Evolutionary conservation across 1,284 basidiomycete genomes (phyloP).

Genomic region (Irpex sp.): DNA sequence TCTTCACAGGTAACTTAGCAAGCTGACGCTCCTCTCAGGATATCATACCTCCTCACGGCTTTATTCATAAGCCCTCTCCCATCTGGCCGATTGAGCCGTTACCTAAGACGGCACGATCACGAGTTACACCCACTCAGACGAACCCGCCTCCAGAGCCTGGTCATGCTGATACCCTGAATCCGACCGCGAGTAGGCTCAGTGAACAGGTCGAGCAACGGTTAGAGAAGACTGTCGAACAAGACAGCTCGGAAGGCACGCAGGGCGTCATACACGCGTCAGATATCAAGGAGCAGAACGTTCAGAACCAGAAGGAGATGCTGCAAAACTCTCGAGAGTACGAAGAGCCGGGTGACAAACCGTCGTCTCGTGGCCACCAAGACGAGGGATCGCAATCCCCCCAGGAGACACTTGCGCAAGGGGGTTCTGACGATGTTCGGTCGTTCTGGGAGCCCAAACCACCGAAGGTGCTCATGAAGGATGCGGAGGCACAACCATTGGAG

Average conservation of each 20-base stretch:
- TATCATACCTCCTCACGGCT: constrained; percentile 60
- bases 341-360: background rate
- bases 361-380: background rate
- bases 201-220: constrained; percentile 20
- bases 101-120: constrained; percentile 31
- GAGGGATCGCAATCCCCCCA: background rate
- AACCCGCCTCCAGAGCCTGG: constrained; percentile 48
- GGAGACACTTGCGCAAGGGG: background rate
- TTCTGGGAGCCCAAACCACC: constrained; percentile 55
- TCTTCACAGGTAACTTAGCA: constrained; percentile 19
- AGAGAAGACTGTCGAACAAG: constrained; percentile 15
- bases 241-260: background rate
- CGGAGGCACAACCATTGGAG: constrained; percentile 42
- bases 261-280: constrained; percentile 18
- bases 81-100: constrained; percentile 50
- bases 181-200: constrained; percentile 26
- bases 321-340: background rate
- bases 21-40: constrained; percentile 36
- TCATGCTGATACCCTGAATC: constrained; percentile 45
- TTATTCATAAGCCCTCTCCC: constrained; percentile 55
- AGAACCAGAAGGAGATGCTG: constrained; percentile 38
- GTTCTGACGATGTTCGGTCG: constrained; percentile 1
- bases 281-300: constrained; percentile 21
- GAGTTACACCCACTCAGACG: constrained; percentile 35
- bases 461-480: constrained; percentile 55